phyloP scores from a whole-genome alignment of 495 filamentous ascomycete genomes.

The Penicillium egyptiacum region DNA sequence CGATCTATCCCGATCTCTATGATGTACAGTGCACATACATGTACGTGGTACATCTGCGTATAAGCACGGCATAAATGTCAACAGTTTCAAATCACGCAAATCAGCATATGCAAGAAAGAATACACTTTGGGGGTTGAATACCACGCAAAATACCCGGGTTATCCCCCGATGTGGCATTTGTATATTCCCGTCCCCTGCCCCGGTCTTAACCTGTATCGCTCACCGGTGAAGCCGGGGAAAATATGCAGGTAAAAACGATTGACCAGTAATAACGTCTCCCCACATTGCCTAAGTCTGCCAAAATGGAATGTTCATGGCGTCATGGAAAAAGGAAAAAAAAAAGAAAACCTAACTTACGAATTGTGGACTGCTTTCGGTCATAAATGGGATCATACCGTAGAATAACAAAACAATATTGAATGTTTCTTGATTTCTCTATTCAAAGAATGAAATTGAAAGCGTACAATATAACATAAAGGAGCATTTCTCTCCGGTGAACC shows the following conservation, averaged over 20 bases:
- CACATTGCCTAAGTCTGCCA: conserved; percentile 19
- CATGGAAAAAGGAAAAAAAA: conserved; percentile 9
- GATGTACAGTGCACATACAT: too few species aligned
- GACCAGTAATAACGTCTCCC: conserved; percentile 22
- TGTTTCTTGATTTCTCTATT: neutral
- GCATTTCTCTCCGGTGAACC: conserved; percentile 29
- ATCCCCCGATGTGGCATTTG: neutral
- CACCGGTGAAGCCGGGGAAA: conserved; percentile 35
- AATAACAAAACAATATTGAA: neutral
- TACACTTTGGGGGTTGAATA: neutral
- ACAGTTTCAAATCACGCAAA: neutral
- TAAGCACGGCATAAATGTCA: neutral
- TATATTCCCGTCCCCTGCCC: conserved; percentile 16
- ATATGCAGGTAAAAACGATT: conserved; percentile 16
- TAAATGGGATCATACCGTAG: neutral
- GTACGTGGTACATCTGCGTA: neutral
- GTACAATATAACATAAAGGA: neutral
- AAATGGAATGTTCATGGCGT: conserved; percentile 22
- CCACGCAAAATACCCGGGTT: neutral
- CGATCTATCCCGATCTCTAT: conserved; percentile 8
- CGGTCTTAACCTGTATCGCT: conserved; percentile 28
- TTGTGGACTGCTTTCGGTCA: conserved; percentile 16
- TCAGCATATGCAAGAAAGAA: neutral
- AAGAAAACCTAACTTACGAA: neutral
- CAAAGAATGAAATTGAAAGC: neutral